phyloP scores from a whole-genome alignment of 2,329 filamentous ascomycete species.

The Dactylellina leptospora region DNA sequence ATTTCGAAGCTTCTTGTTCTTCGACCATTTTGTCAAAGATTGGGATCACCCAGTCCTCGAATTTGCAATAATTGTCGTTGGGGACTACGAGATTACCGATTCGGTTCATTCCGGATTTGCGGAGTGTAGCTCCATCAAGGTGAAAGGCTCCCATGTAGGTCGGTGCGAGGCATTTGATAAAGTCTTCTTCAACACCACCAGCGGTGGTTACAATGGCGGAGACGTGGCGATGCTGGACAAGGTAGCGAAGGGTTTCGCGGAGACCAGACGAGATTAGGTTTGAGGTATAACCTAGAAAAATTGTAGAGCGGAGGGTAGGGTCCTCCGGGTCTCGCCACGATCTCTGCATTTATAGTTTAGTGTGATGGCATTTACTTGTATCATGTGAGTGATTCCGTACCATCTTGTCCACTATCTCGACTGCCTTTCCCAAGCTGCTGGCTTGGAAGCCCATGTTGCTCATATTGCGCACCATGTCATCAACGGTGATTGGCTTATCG shows the following conservation, averaged over 20 bases:
- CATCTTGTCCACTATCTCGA: conserved; percentile 95
- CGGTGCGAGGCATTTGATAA: conserved; percentile 95
- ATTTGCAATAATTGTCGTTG: conserved; percentile 96
- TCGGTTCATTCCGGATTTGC: conserved; percentile 86
- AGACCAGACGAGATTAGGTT: conserved; percentile 97
- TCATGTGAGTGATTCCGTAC: conserved; percentile 64
- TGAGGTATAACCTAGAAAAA: conserved; percentile 96
- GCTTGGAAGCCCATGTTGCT: conserved; percentile 85
- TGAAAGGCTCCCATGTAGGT: conserved; percentile 92
- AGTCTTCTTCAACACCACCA: conserved; percentile 93
- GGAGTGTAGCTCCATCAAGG: conserved; percentile 77
- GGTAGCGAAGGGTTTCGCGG: conserved; percentile 87
- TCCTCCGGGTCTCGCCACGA: conserved; percentile 79
- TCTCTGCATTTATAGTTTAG: conserved; percentile 64
- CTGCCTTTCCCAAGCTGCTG: conserved; percentile 82
- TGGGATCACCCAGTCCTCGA: conserved; percentile 96
- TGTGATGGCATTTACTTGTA: not conserved
- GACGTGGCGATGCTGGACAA: conserved; percentile 91
- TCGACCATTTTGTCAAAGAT: conserved; percentile 93
- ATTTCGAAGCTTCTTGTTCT: conserved; percentile 85
- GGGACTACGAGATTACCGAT: conserved; percentile 96
- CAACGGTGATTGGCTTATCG: conserved; percentile 78
- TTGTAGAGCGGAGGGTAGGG: conserved; percentile 81
- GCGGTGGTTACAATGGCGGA: conserved; percentile 94
- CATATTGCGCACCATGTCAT: conserved; percentile 84